Evolutionary conservation across 768 basidiomycete genomes (phyloP), one percentile per base, ranked within the genome.

Genomic region (Calocybe cyanea): DNA sequence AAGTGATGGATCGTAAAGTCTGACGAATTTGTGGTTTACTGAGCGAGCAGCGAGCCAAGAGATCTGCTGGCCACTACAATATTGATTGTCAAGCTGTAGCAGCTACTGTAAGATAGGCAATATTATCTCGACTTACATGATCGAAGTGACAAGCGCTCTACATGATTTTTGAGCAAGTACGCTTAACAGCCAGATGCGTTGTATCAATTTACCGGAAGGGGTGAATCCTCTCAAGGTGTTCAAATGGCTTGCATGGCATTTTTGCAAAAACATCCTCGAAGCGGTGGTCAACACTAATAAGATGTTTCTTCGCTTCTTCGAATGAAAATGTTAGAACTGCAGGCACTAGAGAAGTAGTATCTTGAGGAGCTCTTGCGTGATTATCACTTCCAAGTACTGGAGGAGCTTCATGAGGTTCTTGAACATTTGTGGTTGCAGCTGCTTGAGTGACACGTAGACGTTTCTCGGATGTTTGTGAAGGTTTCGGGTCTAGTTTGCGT

Each of bases 11-110:
- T 91, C 80, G 61, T 80, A 94, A 14, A 94, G 64, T 19, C 87
- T 76, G 40, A 81, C 68, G 63, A 95, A 95, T 47, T 74, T 80
- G 64, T 91, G 86, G 30, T 72, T 81, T 49, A 95, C 91, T 15
- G 88, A 82, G 17, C 87, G 75, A 0, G 92, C 93, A 9, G 92
- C 93, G 35, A 84, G 63, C 87, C 87, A 91, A 1, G 87, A 90
- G 18, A 92, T 87, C 59, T 92, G 87, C 61, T 87, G 86, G 4
- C 78, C 83, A 31, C 85, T 86, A 17, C 46, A 23, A 44, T 31
- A 18, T 14, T 28, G 5, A 11, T 31, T 36, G 35, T 23, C 37
- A 46, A 33, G 25, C 25, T 14, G 23, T 38, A 28, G 28, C 5
- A 30, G n/a, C 25, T 6, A 11, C 25, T 28, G 33, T 10, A 25